A percentile compares a stretch with the other conserved stretches of the same genome.
phyloP scores from a whole-genome alignment of 73 alveolate genomes.

The Tetrahymena malaccensis region DNA sequence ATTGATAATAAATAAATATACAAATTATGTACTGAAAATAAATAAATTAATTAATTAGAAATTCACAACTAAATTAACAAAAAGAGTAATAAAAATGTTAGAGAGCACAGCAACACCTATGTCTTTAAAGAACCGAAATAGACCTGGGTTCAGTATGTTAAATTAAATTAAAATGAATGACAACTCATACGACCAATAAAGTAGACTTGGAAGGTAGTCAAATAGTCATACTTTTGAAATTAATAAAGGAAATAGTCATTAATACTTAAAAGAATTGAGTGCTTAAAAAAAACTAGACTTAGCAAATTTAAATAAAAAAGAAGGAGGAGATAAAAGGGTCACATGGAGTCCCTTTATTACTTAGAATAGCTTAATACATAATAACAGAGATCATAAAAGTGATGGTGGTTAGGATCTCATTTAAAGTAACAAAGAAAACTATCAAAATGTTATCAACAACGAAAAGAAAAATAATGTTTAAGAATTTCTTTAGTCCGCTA shows the following conservation, averaged over 20 bases:
- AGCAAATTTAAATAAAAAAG: background rate
- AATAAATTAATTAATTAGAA: background rate
- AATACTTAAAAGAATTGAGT: background rate
- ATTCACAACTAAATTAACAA: background rate
- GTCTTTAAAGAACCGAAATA: background rate
- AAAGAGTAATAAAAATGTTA: background rate
- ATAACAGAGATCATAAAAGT: background rate
- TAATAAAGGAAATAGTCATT: background rate
- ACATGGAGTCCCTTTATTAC: background rate
- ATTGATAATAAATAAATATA: background rate
- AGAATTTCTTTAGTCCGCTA: background rate
- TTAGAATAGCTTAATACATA: background rate
- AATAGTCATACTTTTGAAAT: background rate
- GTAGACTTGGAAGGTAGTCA: background rate
- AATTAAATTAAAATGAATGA: background rate
- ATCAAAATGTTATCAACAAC: background rate
- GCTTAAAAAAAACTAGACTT: background rate
- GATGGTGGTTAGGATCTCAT: background rate
- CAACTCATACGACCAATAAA: background rate
- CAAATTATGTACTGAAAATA: background rate
- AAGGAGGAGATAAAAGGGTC: background rate
- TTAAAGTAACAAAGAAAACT: background rate
- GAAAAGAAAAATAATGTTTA: background rate
- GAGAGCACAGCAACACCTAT: background rate
- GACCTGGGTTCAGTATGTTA: background rate